Conservation (phyloP, 495 filamentous ascomycete species). For the Aspergillus mulundensis region DNA sequence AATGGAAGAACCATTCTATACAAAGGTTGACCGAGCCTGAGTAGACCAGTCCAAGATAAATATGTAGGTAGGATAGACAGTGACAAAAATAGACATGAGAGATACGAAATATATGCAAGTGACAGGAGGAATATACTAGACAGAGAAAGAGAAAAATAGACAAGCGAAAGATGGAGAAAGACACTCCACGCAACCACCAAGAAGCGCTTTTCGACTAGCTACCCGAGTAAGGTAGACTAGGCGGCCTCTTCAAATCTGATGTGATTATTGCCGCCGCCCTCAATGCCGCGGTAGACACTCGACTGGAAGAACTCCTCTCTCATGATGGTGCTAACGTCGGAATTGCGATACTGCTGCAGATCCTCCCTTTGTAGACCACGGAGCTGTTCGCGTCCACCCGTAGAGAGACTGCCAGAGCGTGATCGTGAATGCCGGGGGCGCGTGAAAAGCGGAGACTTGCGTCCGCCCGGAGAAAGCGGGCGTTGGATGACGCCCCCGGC, state of each 20-base stretch:
- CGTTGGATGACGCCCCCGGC: conserved; percentile 7
- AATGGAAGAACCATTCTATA: not conserved
- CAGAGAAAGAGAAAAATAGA: too few relatives aligned
- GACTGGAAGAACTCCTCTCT: conserved; percentile 37
- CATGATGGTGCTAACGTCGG: conserved; percentile 41
- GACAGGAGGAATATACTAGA: too few relatives aligned
- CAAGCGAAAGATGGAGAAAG: too few relatives aligned
- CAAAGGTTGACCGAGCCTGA: not conserved
- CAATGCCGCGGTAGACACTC: conserved; percentile 19
- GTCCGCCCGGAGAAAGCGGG: conserved; percentile 11
- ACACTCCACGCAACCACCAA: not conserved
- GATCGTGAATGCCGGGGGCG: conserved; percentile 14
- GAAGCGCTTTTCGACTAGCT: not conserved
- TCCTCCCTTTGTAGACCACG: conserved; percentile 38
- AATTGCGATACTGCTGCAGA: conserved; percentile 37
- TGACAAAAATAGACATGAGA: not conserved
- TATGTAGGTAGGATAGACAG: not conserved
- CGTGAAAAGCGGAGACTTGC: conserved; percentile 14
- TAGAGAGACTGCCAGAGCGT: conserved; percentile 27
- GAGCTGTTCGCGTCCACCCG: conserved; percentile 32
- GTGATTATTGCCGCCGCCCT: not conserved
- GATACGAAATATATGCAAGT: too few relatives aligned
- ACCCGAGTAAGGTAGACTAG: not conserved
- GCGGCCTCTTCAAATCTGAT: not conserved
- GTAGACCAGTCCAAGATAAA: not conserved